A percentile compares a stretch with the other conserved stretches of the same genome.
Conservation (phyloP, 495 filamentous ascomycete genomes). For the Penicillium coffeae region DNA sequence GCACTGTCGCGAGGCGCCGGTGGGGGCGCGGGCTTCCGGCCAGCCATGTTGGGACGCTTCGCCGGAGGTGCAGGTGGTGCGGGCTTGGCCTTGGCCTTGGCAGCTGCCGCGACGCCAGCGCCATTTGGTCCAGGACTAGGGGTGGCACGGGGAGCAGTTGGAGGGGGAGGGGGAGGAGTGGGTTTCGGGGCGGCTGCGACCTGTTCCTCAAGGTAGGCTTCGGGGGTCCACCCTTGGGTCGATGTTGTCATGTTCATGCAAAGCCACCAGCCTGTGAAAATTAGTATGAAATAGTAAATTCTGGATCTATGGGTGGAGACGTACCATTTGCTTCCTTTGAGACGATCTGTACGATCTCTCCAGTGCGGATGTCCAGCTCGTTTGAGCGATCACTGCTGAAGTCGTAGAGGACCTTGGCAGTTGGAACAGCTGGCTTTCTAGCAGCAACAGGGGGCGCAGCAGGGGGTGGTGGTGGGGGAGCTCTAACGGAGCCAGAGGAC, state of each 20-base stretch:
- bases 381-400: constrained; percentile 75
- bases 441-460: constrained; percentile 58
- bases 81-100: constrained; percentile 62
- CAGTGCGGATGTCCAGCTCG: constrained; percentile 71
- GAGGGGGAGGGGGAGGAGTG: constrained; percentile 57
- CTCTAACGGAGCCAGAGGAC: constrained; percentile 52
- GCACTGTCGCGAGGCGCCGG: constrained; percentile 66
- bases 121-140: constrained; percentile 48
- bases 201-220: constrained; percentile 83
- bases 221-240: constrained; percentile 86
- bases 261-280: constrained; percentile 81
- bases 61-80: constrained; percentile 77
- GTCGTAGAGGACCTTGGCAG: constrained; percentile 81
- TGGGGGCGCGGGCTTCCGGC: constrained; percentile 62
- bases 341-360: constrained; percentile 78
- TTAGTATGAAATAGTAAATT: too few species aligned
- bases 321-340: constrained; percentile 89
- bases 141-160: constrained; percentile 48
- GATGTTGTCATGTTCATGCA: constrained; percentile 61
- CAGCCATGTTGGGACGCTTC: constrained; percentile 69
- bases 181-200: constrained; percentile 46
- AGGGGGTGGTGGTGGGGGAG: constrained; percentile 69
- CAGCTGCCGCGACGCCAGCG: constrained; percentile 43
- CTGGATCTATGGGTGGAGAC: too few species aligned
- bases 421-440: constrained; percentile 75